Percentiles rank a stretch among this genome's conserved stretches.
phyloP scores from a whole-genome alignment of 352 stramenopile species.

The Plasmopara viticola region DNA sequence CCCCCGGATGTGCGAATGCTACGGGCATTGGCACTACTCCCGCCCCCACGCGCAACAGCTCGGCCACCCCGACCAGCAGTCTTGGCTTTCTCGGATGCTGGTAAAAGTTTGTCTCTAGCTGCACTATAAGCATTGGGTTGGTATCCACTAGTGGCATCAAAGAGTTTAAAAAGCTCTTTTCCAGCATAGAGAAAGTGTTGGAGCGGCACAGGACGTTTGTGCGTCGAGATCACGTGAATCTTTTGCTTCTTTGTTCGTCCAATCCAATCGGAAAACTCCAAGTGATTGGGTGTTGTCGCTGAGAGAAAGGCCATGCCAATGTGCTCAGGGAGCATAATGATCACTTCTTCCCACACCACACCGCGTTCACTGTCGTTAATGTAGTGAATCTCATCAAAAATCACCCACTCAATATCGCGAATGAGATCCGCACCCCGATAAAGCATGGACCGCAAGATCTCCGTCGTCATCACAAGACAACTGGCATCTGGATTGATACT shows the following conservation, averaged over 20 bases:
- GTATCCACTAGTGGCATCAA: conserved; percentile 47
- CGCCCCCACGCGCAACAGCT: conserved; percentile 25
- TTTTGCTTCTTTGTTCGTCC: conserved; percentile 93
- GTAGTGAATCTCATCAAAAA: conserved; percentile 98
- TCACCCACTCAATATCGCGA: conserved; percentile 96
- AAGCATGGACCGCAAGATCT: conserved; percentile 95
- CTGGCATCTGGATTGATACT: conserved; percentile 93
- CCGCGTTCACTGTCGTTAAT: conserved; percentile 97
- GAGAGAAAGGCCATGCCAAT: conserved; percentile 98
- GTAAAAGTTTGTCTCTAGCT: conserved; percentile 62
- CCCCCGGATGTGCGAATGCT: conserved; percentile 55
- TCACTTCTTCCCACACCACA: conserved; percentile 97
- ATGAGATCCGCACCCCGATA: conserved; percentile 95
- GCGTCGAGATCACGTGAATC: conserved; percentile 97
- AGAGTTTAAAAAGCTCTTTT: conserved; percentile 90
- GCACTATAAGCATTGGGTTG: conserved; percentile 47
- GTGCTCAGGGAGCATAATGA: conserved; percentile 97
- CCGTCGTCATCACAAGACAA: conserved; percentile 97
- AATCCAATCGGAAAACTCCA: conserved; percentile 99
- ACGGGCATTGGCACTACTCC: conserved; percentile 34
- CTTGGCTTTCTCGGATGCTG: conserved; percentile 49
- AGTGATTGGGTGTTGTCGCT: conserved; percentile 97
- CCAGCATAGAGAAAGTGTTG: conserved; percentile 94
- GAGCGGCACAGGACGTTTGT: conserved; percentile 95
- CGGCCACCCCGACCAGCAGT: conserved; percentile 27